Base-by-base conservation (phyloP, 2,329 filamentous ascomycete genomes). In the Microsporum ferrugineum region DNA sequence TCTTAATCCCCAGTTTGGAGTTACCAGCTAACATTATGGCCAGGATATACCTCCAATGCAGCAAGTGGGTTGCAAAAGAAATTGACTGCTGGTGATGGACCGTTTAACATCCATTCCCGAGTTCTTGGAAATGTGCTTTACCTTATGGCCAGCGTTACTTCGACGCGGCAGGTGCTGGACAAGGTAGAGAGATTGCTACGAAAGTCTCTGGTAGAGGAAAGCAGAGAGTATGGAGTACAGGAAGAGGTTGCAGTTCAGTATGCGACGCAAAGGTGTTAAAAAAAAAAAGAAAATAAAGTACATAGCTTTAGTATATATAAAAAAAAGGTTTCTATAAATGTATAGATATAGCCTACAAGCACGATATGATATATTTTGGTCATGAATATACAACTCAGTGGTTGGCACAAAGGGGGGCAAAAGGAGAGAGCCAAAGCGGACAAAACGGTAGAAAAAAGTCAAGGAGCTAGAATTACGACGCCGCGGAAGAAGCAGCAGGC, bases 71-170 rank as follows among this genome's bases (percentile, higher is more conserved):
- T 85, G 31, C 81, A 83, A 59, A 75, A 81, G 60, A 71, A 73
- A 10, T 69, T 85, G 23, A 70, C 80, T 1, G 67, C 72, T 5
- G 69, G 72, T 2, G 68, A 70, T 1, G 67, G 68, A 1, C 66
- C 76, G 23, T 75, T 78, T 58, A 77, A 77, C 8, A 76, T 85
- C 2, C 82, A 85, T 67, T 83, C 80, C 2, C 73, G 83, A n/a
- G 79, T 85, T 3, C 71, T 85, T 27, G 83, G 83, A 0, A 84
- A 84, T 68, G 79, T 85, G 12, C 72, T 84, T 17, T 85, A 85
- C 67, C 70, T 85, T 39, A 85, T 85, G 82, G 78, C 81, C 5
- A 82, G 81, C 61, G 69, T 81, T 66, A 81, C 77, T 1, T 79
- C 79, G 0, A 75, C 71, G 27, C 65, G 69, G n/a, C 73, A 76